These are phyloP conservation scores for Fraxinus baroniana DNA, from an alignment of 305 asterid genomes.

Conservation along the genomic window DNA sequence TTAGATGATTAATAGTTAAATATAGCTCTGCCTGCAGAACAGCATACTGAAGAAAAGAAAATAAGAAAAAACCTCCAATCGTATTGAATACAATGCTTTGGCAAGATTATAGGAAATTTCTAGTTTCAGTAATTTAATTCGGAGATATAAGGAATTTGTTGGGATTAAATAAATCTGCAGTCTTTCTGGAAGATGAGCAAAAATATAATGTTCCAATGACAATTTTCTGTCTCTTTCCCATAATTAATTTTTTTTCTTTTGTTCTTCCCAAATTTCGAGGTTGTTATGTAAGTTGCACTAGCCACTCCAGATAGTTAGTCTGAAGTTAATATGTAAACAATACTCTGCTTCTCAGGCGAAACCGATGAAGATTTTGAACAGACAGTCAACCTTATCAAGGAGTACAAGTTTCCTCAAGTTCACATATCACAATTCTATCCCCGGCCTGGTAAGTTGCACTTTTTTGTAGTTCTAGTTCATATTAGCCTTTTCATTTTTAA, in stretches of 20 bases:
- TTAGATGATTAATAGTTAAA: background rate
- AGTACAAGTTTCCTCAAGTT: slow-evolving; percentile 83
- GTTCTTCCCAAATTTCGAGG: background rate
- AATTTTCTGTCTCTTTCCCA: background rate
- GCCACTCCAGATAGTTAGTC: background rate
- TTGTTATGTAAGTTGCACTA: background rate
- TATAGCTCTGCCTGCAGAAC: background rate
- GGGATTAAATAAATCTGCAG: background rate
- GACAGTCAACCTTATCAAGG: slow-evolving; percentile 75
- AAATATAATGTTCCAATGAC: background rate
- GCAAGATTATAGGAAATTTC: background rate
- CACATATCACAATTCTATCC: slow-evolving; percentile 96
- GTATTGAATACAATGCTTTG: background rate
- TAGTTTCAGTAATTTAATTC: slow-evolving; percentile 6
- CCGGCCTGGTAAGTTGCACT: slow-evolving; percentile 67
- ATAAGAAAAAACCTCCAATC: background rate
- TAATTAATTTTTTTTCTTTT: background rate
- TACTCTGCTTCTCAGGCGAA: slow-evolving; percentile 63
- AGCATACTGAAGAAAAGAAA: background rate
- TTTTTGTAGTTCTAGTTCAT: background rate
- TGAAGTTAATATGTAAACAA: background rate
- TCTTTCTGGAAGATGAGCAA: background rate
- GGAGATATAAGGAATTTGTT: background rate
- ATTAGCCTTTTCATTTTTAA: background rate
- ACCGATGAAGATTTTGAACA: slow-evolving; percentile 83